These are phyloP conservation scores for Tagetes patula DNA, from an alignment of 129 eudicot species.

Conservation along the genomic window DNA sequence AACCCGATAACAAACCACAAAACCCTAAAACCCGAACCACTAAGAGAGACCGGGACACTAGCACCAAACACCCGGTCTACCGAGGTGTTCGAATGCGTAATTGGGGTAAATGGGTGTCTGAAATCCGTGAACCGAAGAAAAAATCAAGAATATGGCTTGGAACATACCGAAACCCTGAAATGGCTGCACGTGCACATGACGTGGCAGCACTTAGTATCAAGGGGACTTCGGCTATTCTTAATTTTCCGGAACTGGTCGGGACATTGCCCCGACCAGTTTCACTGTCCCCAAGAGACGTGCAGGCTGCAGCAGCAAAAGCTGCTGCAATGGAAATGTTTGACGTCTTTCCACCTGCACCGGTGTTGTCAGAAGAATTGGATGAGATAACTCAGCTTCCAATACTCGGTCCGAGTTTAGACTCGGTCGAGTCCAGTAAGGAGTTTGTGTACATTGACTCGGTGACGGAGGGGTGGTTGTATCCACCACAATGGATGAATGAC, in stretches of 20 bases:
- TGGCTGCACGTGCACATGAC: slow-evolving; percentile 98
- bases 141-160: slow-evolving; percentile 96
- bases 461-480: slow-evolving; percentile 63
- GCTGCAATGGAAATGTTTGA: slow-evolving; percentile 80
- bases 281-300: slow-evolving; percentile 64
- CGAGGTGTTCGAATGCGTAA: slow-evolving; percentile 82
- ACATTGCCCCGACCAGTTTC: slow-evolving; percentile 64
- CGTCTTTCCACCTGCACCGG: slow-evolving; percentile 6
- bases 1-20: slow-evolving; percentile 12
- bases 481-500: slow-evolving; percentile 53
- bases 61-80: slow-evolving; percentile 71
- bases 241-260: slow-evolving; percentile 71
- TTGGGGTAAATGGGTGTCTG: slow-evolving; percentile 99
- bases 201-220: slow-evolving; percentile 84
- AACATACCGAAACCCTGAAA: slow-evolving; percentile 79
- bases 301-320: slow-evolving; percentile 85
- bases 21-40: slow-evolving; percentile 25
- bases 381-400: slow-evolving; percentile 76
- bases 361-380: slow-evolving; percentile 48
- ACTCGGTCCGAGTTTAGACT: slow-evolving; percentile 46
- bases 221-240: slow-evolving; percentile 76
- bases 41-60: slow-evolving; percentile 46
- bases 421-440: slow-evolving; percentile 42
- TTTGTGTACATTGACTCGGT: slow-evolving; percentile 56
- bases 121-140: slow-evolving; percentile 87